These are phyloP conservation scores for Phytopythium chamaehyphon DNA, from an alignment of 352 stramenopile species.

Conservation along the genomic window DNA sequence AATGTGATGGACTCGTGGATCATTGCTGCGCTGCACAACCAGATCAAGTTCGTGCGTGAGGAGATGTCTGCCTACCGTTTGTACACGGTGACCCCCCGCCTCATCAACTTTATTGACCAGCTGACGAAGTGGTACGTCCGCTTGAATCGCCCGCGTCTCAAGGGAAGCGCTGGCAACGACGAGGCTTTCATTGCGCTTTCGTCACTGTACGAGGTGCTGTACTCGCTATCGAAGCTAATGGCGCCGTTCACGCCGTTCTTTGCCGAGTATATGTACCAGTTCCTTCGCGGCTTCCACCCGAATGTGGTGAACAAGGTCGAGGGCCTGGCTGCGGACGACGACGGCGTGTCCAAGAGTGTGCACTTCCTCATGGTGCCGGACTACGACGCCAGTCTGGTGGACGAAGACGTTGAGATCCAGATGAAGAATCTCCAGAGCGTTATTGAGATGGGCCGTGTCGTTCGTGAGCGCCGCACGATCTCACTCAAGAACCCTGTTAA, in stretches of 20 bases:
- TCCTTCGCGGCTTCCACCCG: constrained; percentile 95
- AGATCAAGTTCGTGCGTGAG: constrained; percentile 97
- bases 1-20: constrained; percentile 99
- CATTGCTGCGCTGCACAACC: constrained; percentile 93
- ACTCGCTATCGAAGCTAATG: constrained; percentile 95
- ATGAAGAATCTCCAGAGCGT: constrained; percentile 96
- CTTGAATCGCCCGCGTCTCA: constrained; percentile 97
- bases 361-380: constrained; percentile 96
- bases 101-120: constrained; percentile 98
- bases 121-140: constrained; percentile 99
- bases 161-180: constrained; percentile 91
- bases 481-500: constrained; percentile 97
- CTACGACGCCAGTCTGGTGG: constrained; percentile 91
- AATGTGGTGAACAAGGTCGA: constrained; percentile 57
- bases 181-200: constrained; percentile 84
- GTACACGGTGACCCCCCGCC: constrained; percentile 98
- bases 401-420: constrained; percentile 89
- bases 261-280: constrained; percentile 99
- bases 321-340: constrained; percentile 78
- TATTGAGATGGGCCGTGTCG: constrained; percentile 96
- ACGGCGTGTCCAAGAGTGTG: constrained; percentile 92
- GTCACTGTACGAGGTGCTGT: constrained; percentile 98
- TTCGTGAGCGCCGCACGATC: constrained; percentile 96
- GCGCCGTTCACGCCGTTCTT: constrained; percentile 99
- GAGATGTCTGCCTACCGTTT: constrained; percentile 99